phyloP scores from a whole-genome alignment of 495 filamentous ascomycete genomes.

The Trichocladium uniseriatum region DNA sequence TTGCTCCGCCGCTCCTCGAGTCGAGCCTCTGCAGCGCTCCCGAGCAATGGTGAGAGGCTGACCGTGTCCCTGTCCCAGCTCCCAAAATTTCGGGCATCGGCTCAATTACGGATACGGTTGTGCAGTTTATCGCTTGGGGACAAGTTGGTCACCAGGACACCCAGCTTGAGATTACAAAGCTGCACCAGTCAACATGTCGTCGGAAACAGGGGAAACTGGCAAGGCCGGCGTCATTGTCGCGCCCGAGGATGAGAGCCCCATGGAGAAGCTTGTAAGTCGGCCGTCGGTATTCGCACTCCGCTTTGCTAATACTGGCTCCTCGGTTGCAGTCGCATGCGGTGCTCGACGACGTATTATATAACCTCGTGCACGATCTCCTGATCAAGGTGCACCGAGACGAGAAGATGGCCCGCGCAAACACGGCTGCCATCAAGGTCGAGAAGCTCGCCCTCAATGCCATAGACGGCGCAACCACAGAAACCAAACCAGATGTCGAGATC shows the following conservation, averaged over 20 bases:
- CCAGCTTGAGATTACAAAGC: neutral
- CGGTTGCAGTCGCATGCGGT: constrained; percentile 42
- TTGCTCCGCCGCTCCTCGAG: neutral
- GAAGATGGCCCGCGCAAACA: constrained; percentile 60
- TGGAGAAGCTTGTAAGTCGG: constrained; percentile 39
- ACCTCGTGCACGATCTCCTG: constrained; percentile 61
- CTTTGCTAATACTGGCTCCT: neutral
- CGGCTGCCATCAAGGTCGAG: constrained; percentile 62
- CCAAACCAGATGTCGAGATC: constrained; percentile 43
- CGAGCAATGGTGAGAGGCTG: constrained; percentile 5
- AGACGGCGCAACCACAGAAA: constrained; percentile 33
- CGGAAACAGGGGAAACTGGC: constrained; percentile 27
- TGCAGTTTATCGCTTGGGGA: constrained; percentile 4
- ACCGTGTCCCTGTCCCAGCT: neutral
- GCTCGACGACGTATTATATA: constrained; percentile 60
- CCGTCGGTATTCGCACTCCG: neutral
- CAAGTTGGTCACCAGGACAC: neutral
- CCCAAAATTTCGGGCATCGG: neutral
- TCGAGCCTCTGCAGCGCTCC: neutral
- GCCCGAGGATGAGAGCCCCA: constrained; percentile 28
- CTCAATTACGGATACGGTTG: constrained; percentile 1
- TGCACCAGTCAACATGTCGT: constrained; percentile 25
- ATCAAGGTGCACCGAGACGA: constrained; percentile 65
- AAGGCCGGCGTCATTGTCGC: constrained; percentile 42
- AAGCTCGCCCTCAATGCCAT: constrained; percentile 52